These are phyloP conservation scores for Spathaspora girioi DNA, from an alignment of 805 yeast genomes.

Conservation along the genomic window DNA sequence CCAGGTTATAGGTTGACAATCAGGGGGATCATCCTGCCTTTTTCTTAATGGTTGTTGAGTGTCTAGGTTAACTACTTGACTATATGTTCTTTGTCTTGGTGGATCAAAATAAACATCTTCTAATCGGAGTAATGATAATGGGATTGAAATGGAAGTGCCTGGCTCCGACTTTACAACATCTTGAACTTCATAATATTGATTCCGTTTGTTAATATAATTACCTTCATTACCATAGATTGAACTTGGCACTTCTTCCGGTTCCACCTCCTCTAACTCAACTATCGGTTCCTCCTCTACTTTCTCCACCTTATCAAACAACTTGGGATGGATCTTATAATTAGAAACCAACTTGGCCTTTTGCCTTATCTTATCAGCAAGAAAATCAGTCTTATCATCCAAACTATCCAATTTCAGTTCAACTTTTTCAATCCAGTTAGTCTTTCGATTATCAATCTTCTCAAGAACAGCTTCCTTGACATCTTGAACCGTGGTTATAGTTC, in stretches of 20 bases:
- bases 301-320: constrained; percentile 6
- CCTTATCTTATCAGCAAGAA: constrained; percentile 5
- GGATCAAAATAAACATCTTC: constrained; percentile 8
- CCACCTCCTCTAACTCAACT: not conserved
- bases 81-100: constrained; percentile 15
- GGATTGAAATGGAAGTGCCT: constrained; percentile 15
- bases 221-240: not conserved
- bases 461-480: constrained; percentile 9
- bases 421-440: constrained; percentile 3
- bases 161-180: not conserved
- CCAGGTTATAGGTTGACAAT: constrained; percentile 52
- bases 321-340: constrained; percentile 5
- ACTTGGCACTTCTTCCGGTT: not conserved
- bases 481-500: not conserved
- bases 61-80: constrained; percentile 14
- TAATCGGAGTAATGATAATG: constrained; percentile 17
- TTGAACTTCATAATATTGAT: not conserved
- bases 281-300: not conserved
- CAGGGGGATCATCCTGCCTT: constrained; percentile 10
- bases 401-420: constrained; percentile 10
- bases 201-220: constrained; percentile 2
- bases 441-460: constrained; percentile 12
- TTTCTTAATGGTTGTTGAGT: not conserved
- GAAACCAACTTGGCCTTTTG: not conserved
- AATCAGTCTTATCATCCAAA: constrained; percentile 7